phyloP scores from a whole-genome alignment of 768 basidiomycete genomes.

The Agaricus bisporus region DNA sequence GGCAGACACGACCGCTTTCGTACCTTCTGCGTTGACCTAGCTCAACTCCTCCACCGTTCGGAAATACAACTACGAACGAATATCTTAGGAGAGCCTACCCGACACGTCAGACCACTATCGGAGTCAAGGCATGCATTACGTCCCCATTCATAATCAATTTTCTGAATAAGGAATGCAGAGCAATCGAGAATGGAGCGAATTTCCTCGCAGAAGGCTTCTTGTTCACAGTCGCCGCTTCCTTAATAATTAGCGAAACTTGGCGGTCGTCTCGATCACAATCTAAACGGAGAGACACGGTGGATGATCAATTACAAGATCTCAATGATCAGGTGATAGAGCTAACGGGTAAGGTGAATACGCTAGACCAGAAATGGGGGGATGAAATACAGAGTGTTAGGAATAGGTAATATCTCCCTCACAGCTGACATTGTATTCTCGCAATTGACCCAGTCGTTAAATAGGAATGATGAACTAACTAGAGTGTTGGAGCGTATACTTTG shows the following conservation, averaged over 20 bases:
- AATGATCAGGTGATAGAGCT: constrained; percentile 40
- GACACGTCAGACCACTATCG: constrained; percentile 68
- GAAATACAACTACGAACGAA: constrained; percentile 70
- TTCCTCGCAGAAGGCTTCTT: constrained; percentile 81
- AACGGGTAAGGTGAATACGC: constrained; percentile 30
- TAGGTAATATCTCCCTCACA: constrained; percentile 26
- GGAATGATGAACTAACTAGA: constrained; percentile 61
- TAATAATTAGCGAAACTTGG: constrained; percentile 76
- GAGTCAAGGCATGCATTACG: constrained; percentile 53
- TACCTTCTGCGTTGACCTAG: constrained; percentile 61
- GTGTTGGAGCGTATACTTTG: constrained; percentile 66
- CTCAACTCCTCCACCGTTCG: constrained; percentile 70
- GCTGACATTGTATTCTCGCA: background rate
- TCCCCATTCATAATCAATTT: background rate
- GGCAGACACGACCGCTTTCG: constrained; percentile 66
- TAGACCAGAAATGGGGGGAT: constrained; percentile 38
- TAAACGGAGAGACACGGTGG: constrained; percentile 65
- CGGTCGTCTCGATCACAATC: constrained; percentile 64
- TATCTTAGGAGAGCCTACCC: constrained; percentile 71
- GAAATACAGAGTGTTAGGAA: constrained; percentile 36
- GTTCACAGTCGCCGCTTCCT: constrained; percentile 64
- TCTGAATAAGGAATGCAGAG: constrained; percentile 32
- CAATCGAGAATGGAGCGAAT: constrained; percentile 84
- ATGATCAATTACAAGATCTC: constrained; percentile 64
- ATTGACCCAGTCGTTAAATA: constrained; percentile 16